These are phyloP conservation scores for Blepharisma stoltei DNA, from an alignment of 73 alveolate species.

Conservation along the genomic window DNA sequence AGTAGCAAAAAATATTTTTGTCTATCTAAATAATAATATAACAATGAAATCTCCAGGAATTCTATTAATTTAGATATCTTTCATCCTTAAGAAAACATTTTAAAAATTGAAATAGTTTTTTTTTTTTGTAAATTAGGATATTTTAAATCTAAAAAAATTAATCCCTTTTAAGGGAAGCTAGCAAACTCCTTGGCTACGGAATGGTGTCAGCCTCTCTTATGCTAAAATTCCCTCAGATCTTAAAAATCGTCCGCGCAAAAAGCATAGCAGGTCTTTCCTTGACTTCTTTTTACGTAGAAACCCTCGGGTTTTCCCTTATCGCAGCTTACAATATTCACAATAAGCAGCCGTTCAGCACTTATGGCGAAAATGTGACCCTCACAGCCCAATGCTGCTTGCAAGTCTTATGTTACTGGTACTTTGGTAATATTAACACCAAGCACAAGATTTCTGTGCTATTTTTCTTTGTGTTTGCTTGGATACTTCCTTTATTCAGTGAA, in stretches of 20 bases:
- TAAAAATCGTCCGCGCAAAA: conserved; percentile 44
- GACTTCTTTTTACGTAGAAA: conserved; percentile 43
- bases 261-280: conserved; percentile 50
- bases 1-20: no score
- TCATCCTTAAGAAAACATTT: no score
- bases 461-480: conserved; percentile 38
- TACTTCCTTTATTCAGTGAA: conserved; percentile 33
- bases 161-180: no score
- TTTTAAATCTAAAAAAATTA: no score
- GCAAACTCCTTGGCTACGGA: conserved; percentile 49
- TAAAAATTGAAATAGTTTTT: no score
- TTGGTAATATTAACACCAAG: conserved; percentile 45
- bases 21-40: no score
- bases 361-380: conserved; percentile 80
- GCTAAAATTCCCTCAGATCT: conserved; percentile 59
- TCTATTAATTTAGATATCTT: no score
- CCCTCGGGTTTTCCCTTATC: conserved; percentile 49
- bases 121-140: no score
- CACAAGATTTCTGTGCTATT: conserved; percentile 35
- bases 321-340: conserved; percentile 65
- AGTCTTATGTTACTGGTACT: conserved; percentile 58
- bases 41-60: no score
- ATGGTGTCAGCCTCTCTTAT: conserved; percentile 47
- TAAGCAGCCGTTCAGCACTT: conserved; percentile 69
- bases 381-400: conserved; percentile 59